phyloP scores from a whole-genome alignment of 352 stramenopile genomes.

The Pythium phragmiticola region DNA sequence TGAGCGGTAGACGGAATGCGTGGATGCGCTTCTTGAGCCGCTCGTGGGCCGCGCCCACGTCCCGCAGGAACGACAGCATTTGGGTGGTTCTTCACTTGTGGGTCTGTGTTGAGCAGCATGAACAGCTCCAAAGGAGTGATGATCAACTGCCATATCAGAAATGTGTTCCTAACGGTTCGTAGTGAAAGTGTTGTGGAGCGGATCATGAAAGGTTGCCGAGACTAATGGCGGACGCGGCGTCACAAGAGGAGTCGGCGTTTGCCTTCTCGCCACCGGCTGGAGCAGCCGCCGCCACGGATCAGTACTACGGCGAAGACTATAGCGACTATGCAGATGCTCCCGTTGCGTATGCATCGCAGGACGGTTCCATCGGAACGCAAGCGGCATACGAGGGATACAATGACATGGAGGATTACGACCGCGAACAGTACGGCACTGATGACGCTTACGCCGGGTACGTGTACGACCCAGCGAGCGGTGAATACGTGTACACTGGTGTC shows the following conservation, averaged over 20 bases:
- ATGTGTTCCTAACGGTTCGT: slow-evolving; percentile 5
- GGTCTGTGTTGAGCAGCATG: background rate
- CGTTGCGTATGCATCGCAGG: background rate
- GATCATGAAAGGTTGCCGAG: slow-evolving; percentile 9
- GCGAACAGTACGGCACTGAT: background rate
- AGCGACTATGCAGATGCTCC: background rate
- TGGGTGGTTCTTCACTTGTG: background rate
- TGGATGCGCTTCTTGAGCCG: slow-evolving; percentile 92
- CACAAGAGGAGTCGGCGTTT: background rate
- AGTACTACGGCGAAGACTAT: background rate
- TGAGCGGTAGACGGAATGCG: slow-evolving; percentile 88
- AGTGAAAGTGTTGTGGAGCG: background rate
- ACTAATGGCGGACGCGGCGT: slow-evolving; percentile 1
- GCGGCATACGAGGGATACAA: background rate
- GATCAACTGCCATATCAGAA: background rate
- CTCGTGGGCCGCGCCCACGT: slow-evolving; percentile 78
- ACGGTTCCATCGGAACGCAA: background rate
- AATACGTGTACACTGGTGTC: slow-evolving; percentile 11
- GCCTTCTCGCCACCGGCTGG: background rate
- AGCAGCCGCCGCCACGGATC: background rate
- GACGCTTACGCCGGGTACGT: slow-evolving; percentile 6
- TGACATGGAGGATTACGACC: background rate
- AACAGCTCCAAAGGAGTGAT: slow-evolving; percentile 8
- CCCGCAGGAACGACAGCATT: slow-evolving; percentile 77
- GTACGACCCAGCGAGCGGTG: slow-evolving; percentile 13